These are phyloP conservation scores for Discostella pseudostelligera DNA, from an alignment of 108 stramenopile genomes.

Conservation along the genomic window DNA sequence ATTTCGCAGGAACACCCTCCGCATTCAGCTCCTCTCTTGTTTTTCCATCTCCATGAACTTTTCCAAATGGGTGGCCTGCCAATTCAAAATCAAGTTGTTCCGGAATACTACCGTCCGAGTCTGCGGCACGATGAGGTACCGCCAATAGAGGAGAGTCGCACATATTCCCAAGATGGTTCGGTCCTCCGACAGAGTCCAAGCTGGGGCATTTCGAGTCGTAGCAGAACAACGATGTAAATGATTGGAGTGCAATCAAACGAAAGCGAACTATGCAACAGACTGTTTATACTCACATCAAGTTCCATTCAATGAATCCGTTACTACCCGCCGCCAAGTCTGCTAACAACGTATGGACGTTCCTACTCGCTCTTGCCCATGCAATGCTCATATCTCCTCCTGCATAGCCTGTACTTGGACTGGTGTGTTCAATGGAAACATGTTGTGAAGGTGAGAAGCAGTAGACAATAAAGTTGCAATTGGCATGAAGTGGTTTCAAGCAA, in stretches of 20 bases:
- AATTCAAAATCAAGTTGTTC: conserved; percentile 63
- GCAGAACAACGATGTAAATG: not conserved
- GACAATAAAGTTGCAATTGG: not conserved
- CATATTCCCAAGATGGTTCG: conserved; percentile 90
- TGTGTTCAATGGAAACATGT: not conserved
- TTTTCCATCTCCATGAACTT: conserved; percentile 59
- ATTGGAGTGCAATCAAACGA: not conserved
- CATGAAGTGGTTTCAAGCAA: too few relatives aligned
- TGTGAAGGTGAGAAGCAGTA: too few relatives aligned
- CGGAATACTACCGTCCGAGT: conserved; percentile 32
- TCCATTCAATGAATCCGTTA: conserved; percentile 93
- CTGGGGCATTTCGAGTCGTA: conserved; percentile 15
- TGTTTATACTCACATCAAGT: conserved; percentile 59
- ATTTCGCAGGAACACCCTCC: conserved; percentile 68
- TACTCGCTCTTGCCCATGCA: conserved; percentile 82
- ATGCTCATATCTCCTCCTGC: conserved; percentile 77
- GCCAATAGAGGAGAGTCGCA: conserved; percentile 89
- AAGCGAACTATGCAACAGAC: conserved; percentile 1
- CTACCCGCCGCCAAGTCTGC: conserved; percentile 90
- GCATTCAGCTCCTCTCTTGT: conserved; percentile 83
- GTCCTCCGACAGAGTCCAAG: conserved; percentile 85
- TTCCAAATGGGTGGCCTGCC: conserved; percentile 56
- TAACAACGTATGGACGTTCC: conserved; percentile 90
- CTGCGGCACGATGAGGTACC: conserved; percentile 74
- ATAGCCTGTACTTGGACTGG: conserved; percentile 47